Base-by-base conservation (phyloP, 1,284 basidiomycete species). In the Grifola frondosa region DNA sequence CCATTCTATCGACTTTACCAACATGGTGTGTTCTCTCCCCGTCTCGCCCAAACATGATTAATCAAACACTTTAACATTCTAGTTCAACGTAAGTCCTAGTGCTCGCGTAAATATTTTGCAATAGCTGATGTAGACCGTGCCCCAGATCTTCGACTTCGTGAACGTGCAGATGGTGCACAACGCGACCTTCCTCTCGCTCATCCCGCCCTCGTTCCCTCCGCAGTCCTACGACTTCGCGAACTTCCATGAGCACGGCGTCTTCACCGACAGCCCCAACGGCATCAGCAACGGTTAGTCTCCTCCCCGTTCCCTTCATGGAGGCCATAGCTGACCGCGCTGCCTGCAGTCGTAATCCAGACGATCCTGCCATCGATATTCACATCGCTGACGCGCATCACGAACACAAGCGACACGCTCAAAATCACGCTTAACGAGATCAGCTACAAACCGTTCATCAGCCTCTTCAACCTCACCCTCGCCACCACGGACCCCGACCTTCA, bases 151-250 rank as follows among this genome's bases (percentile, higher is more conserved):
- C 44, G 77, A 75, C 48, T 70, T 64, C 44, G 62, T 80, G 23
- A 78, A 77, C 50, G 75, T 80, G n/a, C 64, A 77, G 40, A 66
- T 63, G 39, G 74, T 73, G 24, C 77, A 81, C 55, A 73, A 78
- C 51, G 62, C 59, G 19, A 65, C 66, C 0, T 77, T 71, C 48
- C 57, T 61, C 33, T 34, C 56, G 0, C 48, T 44, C 1, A 59
- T 68, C 22, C 64, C 66, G 2, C 46, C 62, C 17, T 64, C 64
- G 5, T 60, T 66, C 30, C 50, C 67, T 34, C 46, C 54, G 16
- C 73, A 70, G 52, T 69, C 69, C 4, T 67, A 69, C 16, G 58
- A 60, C 26, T 70, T 74, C 33, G 76, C 77, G 4, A 66, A 78
- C 57, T 75, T 72, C 49, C 74, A 78, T 52, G 74, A 80, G 48